Evolutionary conservation across 2,329 filamentous ascomycete species (phyloP), one percentile per base, ranked within the genome.

Genomic region (Amphichorda felina): DNA sequence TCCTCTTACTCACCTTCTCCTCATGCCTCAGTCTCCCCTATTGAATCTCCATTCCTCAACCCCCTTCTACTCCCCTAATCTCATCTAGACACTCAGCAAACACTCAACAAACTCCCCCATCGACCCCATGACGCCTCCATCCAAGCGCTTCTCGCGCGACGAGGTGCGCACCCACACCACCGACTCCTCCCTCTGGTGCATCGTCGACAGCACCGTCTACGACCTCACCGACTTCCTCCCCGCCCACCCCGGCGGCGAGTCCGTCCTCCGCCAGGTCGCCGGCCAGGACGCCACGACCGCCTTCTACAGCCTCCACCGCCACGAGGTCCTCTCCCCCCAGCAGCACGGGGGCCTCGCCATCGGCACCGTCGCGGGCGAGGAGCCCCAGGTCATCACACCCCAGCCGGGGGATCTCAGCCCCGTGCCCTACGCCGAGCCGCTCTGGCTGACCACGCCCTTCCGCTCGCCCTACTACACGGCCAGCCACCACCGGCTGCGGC

Each of bases 271-370:
- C 36, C 84, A 94, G 59, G 74, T 89, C 33, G 86, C 82, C 21
- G 86, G 86, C 42, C 71, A 75, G 45, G 86, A 94, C 51, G 84
- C 85, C 34, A 94, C 86, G 2, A 63, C 70, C 25, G 81, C 80
- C 38, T 94, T 93, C 60, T 94, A 93, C 72, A 93, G 93, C 64
- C 76, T 94, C 36, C 87, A 94, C 62, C 70, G 86, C 18, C 85
- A 94, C 47, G 86, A 94, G 59, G 83, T 93, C n/a, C 70, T 94
- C 9, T 64, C 77, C 41, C n/a, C n/a, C n/a, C 87, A 87, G 56
- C 5, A 16, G 16, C 93, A 93, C 66, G 61, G 69, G 32, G 67
- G 73, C 48, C 70, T 94, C 14, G 80, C 74, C 57, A 71, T 94
- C 47, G 86, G 86, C 50, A 82, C 75, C 11, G 56, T 94, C 51